These are phyloP conservation scores for Alternaria gansuensis DNA, from an alignment of 2,329 filamentous ascomycete species.

Conservation along the genomic window DNA sequence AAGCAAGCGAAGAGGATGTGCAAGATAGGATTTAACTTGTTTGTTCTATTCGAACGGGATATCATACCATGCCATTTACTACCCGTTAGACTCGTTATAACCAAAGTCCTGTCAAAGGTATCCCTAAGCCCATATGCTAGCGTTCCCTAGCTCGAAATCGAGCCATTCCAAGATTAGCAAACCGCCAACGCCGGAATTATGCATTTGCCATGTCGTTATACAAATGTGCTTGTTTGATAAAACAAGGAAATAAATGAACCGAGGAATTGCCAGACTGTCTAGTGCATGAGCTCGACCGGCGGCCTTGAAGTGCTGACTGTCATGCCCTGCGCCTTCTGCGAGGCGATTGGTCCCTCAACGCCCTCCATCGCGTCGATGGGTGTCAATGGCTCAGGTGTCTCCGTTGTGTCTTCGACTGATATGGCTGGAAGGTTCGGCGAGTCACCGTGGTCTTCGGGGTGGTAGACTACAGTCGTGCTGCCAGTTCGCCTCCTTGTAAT, in stretches of 20 bases:
- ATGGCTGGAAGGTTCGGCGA: conserved; percentile 69
- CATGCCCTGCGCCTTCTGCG: conserved; percentile 48
- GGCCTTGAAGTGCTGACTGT: conserved; percentile 49
- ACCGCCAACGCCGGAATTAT: conserved; percentile 40
- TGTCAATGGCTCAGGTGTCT: conserved; percentile 57
- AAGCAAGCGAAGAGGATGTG: not conserved
- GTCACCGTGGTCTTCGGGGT: conserved; percentile 69
- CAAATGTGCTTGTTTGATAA: conserved; percentile 31
- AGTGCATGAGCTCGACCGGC: conserved; percentile 53
- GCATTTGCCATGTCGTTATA: conserved; percentile 19
- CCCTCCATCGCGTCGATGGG: conserved; percentile 57
- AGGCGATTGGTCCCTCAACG: conserved; percentile 48
- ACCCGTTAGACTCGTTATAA: not conserved
- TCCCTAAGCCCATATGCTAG: not conserved
- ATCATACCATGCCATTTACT: conserved; percentile 1
- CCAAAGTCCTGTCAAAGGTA: conserved; percentile 3
- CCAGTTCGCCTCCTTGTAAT: conserved; percentile 53
- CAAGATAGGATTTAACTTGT: conserved; percentile 4
- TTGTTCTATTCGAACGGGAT: conserved; percentile 8
- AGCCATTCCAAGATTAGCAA: conserved; percentile 5
- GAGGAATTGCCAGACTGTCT: conserved; percentile 8
- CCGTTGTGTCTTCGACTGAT: conserved; percentile 69
- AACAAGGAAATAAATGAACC: conserved; percentile 16
- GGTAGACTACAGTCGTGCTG: conserved; percentile 69
- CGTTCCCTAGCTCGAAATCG: conserved; percentile 6